Percentiles rank a stretch among this genome's conserved stretches.
phyloP scores from a whole-genome alignment of 441 rosid species.

The Adansonia gregorii region DNA sequence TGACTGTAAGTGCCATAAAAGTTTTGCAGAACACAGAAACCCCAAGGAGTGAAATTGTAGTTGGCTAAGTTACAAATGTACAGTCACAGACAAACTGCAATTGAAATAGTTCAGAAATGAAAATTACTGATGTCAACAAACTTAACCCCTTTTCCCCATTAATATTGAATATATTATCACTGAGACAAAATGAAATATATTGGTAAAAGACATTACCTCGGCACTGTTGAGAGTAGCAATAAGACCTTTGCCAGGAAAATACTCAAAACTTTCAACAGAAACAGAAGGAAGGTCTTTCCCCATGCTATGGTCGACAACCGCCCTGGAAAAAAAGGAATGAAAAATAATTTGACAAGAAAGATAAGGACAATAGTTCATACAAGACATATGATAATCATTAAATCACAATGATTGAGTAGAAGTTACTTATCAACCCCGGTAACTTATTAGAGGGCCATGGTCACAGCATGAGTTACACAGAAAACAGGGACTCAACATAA shows the following conservation, averaged over 20 bases:
- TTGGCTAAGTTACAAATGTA: background rate
- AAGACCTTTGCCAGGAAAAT: constrained; percentile 94
- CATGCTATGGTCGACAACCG: constrained; percentile 88
- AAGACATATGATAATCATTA: background rate
- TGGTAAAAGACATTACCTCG: constrained; percentile 52
- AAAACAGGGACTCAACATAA: background rate
- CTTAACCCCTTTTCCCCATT: background rate
- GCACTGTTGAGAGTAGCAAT: constrained; percentile 71
- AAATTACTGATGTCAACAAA: background rate
- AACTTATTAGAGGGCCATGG: constrained; percentile 7
- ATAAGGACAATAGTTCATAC: background rate
- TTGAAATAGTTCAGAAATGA: background rate
- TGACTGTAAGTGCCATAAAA: background rate
- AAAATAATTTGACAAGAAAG: constrained; percentile 22
- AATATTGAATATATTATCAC: background rate
- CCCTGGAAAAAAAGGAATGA: constrained; percentile 57
- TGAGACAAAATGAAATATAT: background rate
- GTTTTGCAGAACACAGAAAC: background rate
- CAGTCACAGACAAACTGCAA: background rate
- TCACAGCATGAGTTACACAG: background rate
- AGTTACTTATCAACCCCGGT: background rate
- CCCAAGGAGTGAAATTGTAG: background rate
- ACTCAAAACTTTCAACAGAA: constrained; percentile 79
- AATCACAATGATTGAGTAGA: background rate
- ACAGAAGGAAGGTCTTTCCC: constrained; percentile 90